Evolutionary conservation across 106 monocot genomes (phyloP), one percentile per base, ranked within the genome.

Genomic region (Acorus calamus): DNA sequence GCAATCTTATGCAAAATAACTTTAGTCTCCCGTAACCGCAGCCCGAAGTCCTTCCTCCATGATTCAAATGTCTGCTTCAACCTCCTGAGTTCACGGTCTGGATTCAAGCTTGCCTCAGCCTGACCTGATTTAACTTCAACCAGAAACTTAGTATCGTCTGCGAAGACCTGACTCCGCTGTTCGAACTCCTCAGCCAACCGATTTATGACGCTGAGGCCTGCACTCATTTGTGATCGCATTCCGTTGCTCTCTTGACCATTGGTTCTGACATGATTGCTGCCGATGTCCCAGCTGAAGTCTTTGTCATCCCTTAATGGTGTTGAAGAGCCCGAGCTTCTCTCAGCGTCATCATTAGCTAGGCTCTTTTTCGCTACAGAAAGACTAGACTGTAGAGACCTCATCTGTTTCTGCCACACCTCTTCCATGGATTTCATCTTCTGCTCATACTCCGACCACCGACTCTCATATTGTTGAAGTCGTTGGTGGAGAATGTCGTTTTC

Each of bases 361-460:
- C 80, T 88, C 56, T 74, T 87, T 74, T 92, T 98, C 41, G 96
- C 96, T 7, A 79, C 53, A 5, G 85, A 83, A 63, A 98, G 77
- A 62, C 92, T 88, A 2, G 80, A 79, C 51, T 98, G 96, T 42
- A 98, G 55, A 2, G 96, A 91, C 44, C 76, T 70, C 96, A 98
- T 92, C 65, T 98, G 96, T 52, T 81, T 87, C 75, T 98, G 96
- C 96, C 96, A 98, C 46, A 92, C 71, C 66, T 98, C 96, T 68
- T 98, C 96, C 96, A 98, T 98, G 57, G 92, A 85, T 58, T 64
- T 81, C 96, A 98, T 98, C 51, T 92, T 98, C 64, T 80, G 76
- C 65, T 98, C 91, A n/a, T 98, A 98, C 11, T 81, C 96, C 4
- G 83, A 78, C 96, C 96, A 98, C 3, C 88, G 72, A 60, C 44